phyloP scores from a whole-genome alignment of 306 rosid genomes.

The barrel medic (Medicago truncatula) region DNA sequence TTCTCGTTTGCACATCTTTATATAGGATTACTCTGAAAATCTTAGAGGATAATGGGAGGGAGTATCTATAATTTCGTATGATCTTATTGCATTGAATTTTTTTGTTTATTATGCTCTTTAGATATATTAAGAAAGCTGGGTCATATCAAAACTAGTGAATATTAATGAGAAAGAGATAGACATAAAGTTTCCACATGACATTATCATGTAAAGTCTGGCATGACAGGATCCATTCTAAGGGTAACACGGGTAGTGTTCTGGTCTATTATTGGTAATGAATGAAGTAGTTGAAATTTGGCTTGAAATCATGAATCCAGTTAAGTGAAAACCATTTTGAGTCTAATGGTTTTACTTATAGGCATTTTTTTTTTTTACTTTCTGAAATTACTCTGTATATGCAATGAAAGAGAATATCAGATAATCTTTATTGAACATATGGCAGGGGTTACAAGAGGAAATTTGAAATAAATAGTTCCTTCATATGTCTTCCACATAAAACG shows the following conservation, averaged over 20 bases:
- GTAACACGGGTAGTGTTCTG: background rate
- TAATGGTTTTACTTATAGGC: background rate
- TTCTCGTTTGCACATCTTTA: constrained; percentile 24
- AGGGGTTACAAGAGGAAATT: background rate
- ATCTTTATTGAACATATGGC: constrained; percentile 13
- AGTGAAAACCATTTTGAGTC: background rate
- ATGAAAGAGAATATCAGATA: background rate
- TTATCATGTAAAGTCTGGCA: constrained; percentile 1
- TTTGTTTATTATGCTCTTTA: background rate
- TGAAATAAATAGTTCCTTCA: background rate
- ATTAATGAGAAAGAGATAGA: background rate
- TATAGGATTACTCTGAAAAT: constrained; percentile 23
- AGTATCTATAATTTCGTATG: background rate
- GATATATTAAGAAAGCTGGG: background rate
- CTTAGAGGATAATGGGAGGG: background rate
- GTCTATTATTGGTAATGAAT: background rate
- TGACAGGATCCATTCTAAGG: background rate
- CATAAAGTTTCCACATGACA: background rate
- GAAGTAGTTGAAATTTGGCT: background rate
- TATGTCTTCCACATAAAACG: background rate
- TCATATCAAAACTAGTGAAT: background rate
- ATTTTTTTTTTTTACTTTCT: background rate
- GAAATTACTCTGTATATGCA: background rate
- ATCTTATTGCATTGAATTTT: background rate
- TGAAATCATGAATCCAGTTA: background rate